A percentile compares a stretch with the other conserved stretches of the same genome.
Conservation (phyloP, 306 rosid species). For the Hippophae gyantsensis region DNA sequence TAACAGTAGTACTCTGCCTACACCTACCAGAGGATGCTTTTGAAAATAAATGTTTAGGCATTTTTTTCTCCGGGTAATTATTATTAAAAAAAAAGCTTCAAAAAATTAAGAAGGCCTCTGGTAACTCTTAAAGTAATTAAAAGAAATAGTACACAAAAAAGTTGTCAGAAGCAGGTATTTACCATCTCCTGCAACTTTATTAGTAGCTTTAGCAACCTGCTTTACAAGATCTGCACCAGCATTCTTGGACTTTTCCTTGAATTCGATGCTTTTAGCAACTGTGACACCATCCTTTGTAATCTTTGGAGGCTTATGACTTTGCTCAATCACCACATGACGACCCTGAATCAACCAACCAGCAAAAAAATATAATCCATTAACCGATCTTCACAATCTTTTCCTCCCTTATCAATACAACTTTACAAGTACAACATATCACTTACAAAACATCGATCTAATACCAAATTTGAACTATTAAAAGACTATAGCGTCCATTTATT, state of each 20-base stretch:
- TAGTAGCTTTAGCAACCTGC: slow-evolving; percentile 89
- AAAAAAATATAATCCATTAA: not conserved
- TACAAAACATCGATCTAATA: too few relatives aligned
- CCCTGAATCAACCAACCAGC: slow-evolving; percentile 47
- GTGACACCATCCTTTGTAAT: slow-evolving; percentile 93
- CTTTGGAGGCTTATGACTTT: slow-evolving; percentile 43
- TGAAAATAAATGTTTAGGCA: too few relatives aligned
- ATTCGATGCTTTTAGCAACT: slow-evolving; percentile 77
- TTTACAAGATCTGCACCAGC: slow-evolving; percentile 82
- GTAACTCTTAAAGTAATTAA: too few relatives aligned
- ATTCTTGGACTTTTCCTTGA: slow-evolving; percentile 61
- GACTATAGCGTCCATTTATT: too few relatives aligned
- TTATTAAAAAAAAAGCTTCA: too few relatives aligned
- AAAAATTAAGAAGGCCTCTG: too few relatives aligned
- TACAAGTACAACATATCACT: too few relatives aligned
- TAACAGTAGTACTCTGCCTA: too few relatives aligned
- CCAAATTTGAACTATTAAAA: too few relatives aligned
- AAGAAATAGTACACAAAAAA: not conserved
- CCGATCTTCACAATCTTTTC: not conserved
- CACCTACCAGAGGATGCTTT: too few relatives aligned
- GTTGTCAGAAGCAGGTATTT: slow-evolving; percentile 7
- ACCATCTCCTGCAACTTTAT: slow-evolving; percentile 92
- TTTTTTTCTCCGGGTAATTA: too few relatives aligned
- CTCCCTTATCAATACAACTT: too few relatives aligned
- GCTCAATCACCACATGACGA: slow-evolving; percentile 83